These are phyloP conservation scores for Rutstroemia sp. DNA, from an alignment of 2,329 filamentous ascomycete species.

Conservation along the genomic window DNA sequence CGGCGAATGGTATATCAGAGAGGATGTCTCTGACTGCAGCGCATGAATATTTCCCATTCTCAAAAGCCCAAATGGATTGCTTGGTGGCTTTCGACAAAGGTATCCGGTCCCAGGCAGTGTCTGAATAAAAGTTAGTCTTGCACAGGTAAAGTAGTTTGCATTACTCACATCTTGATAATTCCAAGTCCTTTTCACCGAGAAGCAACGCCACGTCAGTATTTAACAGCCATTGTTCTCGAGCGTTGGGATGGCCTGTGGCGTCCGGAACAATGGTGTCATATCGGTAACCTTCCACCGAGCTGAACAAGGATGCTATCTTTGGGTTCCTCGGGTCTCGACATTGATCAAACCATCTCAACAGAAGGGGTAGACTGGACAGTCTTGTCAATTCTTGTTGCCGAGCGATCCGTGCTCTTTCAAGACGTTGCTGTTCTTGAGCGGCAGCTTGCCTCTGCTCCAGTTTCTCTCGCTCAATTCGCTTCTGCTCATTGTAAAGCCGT, in stretches of 20 bases:
- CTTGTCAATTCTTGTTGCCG: conserved; percentile 49
- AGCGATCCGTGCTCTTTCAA: conserved; percentile 39
- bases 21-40: background rate
- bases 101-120: conserved; percentile 51
- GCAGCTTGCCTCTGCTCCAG: conserved; percentile 28
- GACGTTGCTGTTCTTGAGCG: conserved; percentile 37
- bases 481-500: conserved; percentile 29
- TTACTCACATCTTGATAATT: conserved; percentile 49
- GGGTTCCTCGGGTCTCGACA: conserved; percentile 44
- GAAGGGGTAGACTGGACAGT: conserved; percentile 49
- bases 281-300: conserved; percentile 50
- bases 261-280: conserved; percentile 54
- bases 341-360: conserved; percentile 53
- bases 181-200: conserved; percentile 56
- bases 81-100: conserved; percentile 49
- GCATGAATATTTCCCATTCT: conserved; percentile 46
- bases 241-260: conserved; percentile 44
- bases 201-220: conserved; percentile 58
- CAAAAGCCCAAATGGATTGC: conserved; percentile 50
- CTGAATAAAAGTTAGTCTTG: conserved; percentile 31
- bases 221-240: conserved; percentile 59
- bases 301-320: conserved; percentile 44
- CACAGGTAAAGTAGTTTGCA: background rate
- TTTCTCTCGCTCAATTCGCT: conserved; percentile 32
- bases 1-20: conserved; percentile 32